These are phyloP conservation scores for Perkinsus olseni DNA, from an alignment of 169 alveolate species.

Conservation along the genomic window DNA sequence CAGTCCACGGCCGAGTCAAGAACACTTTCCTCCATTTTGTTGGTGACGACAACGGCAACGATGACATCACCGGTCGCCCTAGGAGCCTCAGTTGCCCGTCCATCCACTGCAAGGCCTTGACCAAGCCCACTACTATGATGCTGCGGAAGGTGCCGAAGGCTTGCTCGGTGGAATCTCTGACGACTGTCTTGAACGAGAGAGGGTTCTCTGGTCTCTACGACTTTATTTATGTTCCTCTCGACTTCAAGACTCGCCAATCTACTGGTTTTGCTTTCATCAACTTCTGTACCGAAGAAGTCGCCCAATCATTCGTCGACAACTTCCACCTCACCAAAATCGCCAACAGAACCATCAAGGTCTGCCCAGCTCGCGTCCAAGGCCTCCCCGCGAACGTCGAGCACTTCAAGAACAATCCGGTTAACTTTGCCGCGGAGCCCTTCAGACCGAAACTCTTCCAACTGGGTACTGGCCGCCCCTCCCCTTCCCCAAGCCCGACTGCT, in stretches of 20 bases:
- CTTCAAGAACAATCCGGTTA: neutral
- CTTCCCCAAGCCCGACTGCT: neutral
- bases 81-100: neutral
- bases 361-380: neutral
- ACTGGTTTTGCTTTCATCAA: neutral
- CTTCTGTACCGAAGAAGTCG: neutral
- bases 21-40: neutral
- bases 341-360: neutral
- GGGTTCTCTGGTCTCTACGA: neutral
- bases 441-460: neutral
- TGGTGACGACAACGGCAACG: neutral
- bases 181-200: neutral
- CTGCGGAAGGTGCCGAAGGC: neutral
- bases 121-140: neutral
- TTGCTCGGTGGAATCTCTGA: neutral
- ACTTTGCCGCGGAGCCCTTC: neutral
- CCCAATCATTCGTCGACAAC: neutral
- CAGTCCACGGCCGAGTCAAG: neutral
- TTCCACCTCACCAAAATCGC: neutral
- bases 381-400: neutral
- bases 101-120: neutral
- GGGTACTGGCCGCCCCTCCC: neutral
- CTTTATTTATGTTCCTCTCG: neutral
- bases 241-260: neutral
- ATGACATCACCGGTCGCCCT: neutral